Conservation (phyloP, 768 basidiomycete species). For the Calocera cornea region DNA sequence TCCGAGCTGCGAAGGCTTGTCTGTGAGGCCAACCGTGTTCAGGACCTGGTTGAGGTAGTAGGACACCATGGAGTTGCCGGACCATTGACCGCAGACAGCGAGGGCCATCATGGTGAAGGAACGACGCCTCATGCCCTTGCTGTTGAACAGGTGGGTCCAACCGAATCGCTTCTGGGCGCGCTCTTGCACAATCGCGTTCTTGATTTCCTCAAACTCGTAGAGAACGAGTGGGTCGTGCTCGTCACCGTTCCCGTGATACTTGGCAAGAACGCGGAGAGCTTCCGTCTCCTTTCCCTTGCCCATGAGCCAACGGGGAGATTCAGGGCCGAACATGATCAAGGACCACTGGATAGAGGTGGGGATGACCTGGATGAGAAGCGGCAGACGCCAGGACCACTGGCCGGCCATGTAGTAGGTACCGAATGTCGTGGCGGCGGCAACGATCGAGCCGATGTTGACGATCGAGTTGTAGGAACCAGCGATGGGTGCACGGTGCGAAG, state of each 20-base stretch:
- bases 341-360: slow-evolving; percentile 6
- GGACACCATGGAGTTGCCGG: slow-evolving; percentile 21
- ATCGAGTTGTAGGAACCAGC: slow-evolving; percentile 10
- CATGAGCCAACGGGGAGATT: slow-evolving; percentile 15
- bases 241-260: slow-evolving; percentile 19
- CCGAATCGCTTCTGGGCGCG: slow-evolving; percentile 12
- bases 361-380: slow-evolving; percentile 10
- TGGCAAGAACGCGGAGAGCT: slow-evolving; percentile 17
- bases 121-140: slow-evolving; percentile 9
- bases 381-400: slow-evolving; percentile 11
- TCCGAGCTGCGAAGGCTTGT: slow-evolving; percentile 8
- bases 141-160: slow-evolving; percentile 10
- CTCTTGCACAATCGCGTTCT: slow-evolving; percentile 23
- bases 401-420: slow-evolving; percentile 5
- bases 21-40: slow-evolving; percentile 20
- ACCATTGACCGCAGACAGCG: slow-evolving; percentile 17
- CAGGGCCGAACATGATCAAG: slow-evolving; percentile 10
- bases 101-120: not conserved
- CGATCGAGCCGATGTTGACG: slow-evolving; percentile 7
- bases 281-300: slow-evolving; percentile 15
- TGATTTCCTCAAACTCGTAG: slow-evolving; percentile 28
- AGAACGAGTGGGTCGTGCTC: slow-evolving; percentile 22
- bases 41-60: slow-evolving; percentile 22
- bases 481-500: slow-evolving; percentile 9
- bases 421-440: slow-evolving; percentile 11